Evolutionary conservation across 169 alveolate species (phyloP), one percentile per base, ranked within the genome.

Genomic region (Eimeria falciformis): DNA sequence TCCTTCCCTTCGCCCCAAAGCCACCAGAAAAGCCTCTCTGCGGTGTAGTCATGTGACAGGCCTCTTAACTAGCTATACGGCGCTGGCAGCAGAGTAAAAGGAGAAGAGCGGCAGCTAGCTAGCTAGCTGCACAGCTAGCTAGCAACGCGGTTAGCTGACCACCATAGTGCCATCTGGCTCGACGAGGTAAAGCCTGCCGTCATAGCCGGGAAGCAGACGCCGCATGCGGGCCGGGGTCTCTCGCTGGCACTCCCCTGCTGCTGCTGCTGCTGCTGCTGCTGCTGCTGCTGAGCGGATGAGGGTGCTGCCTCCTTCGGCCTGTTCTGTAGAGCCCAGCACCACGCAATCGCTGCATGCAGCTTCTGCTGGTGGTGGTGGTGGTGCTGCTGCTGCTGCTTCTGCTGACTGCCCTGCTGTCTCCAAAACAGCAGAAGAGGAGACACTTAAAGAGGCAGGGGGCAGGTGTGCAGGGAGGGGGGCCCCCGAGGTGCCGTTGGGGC

Each of bases 141-240:
- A 33, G 81, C 45, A 50, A 69, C 23, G 12, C 25, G 3, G n/a
- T 6, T 9, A 33, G 14, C 87, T n/a, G 12, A 77, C 87, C 71
- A 77, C 78, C 58, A 85, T 55, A 7, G 92, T 53, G 23, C 92
- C 92, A 25, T 85, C 92, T 56, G 77, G 84, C 37, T 85, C 92
- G 21, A 85, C 55, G 18, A 85, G 50, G 71, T 65, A 85, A 9
- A 85, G 84, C 17, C 92, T 68, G 25, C 92, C 92, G 73, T 85
- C 92, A 43, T 85, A 77, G 33, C 84, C 83, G 5, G 92, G 92
- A 55, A 85, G 71, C 23, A 85, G 75, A 17, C 92, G 47, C 58
- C 92, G 84, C 56, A 69, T 55, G 58, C 87, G 87, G 17, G 69
- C 25, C 17, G 87, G 71, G 7, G 65, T 9, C 65, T n/a, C 69